Evolutionary conservation across 1,284 basidiomycete genomes (phyloP), one percentile per base, ranked within the genome.

Genomic region (Cryptococcus sp.): DNA sequence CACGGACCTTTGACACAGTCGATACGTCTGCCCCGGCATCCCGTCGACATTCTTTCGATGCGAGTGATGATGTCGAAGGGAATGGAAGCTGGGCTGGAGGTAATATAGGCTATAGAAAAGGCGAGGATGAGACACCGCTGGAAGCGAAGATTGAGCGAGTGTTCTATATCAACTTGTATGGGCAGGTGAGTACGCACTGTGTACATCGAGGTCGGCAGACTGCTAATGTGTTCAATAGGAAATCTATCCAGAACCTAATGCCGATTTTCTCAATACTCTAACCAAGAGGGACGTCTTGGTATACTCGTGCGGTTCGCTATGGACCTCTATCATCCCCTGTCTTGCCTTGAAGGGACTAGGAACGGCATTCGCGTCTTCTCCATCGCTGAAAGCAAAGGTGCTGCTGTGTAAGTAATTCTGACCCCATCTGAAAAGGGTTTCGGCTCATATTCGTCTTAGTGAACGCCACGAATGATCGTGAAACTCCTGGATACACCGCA

Each of bases 291-390:
- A 88, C 63, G 82, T 89, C 1, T 79, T 97, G 34, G 86, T 97
- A 4, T 96, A 95, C 76, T 93, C 91, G 2, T 94, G 91, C 73
- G 93, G 92, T 1, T 94, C 91, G 0, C 79, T 96, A 2, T 97
- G 91, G 91, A 96, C 93, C 25, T 92, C 90, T 66, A 90, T 98
- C 64, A 86, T 96, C 17, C 94, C 95, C 0, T 96, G 93, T 73
- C 83, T 99, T 17, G 88, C 90, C 0, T 79, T 99, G 16, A 86
- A 87, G 51, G 90, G 90, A 5, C 86, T 98, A 5, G 92, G 88
- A 1, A 79, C 83, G 29, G 84, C 84, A 11, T 94, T 98, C 59
- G 90, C 91, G 7, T 81, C 84, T 43, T 93, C 91, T 16, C 78
- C 79, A 3, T 82, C 83, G 8, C 80, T 97, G 16, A 83, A 83